A percentile compares a stretch with the other conserved stretches of the same genome.
phyloP scores from a whole-genome alignment of 257 asterid genomes.

The Capsicum chinense region DNA sequence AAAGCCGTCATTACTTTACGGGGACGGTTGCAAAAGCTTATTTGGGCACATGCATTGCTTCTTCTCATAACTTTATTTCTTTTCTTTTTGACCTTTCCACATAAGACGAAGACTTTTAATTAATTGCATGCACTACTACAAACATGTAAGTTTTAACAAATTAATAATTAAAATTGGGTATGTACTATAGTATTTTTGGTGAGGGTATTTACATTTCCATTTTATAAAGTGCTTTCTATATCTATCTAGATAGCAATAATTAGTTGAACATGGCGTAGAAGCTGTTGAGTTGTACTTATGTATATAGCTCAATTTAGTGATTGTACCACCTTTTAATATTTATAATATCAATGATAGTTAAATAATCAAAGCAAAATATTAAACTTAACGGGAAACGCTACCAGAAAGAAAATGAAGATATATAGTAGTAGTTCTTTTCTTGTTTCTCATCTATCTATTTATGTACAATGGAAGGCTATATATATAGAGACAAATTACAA shows the following conservation, averaged over 20 bases:
- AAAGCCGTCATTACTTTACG: constrained; percentile 29
- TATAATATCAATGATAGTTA: no score
- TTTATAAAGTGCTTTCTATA: background rate
- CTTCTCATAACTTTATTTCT: constrained; percentile 24
- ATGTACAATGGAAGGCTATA: no score
- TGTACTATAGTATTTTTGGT: background rate
- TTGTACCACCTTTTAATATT: background rate
- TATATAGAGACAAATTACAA: no score
- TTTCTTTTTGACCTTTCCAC: constrained; percentile 27
- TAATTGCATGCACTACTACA: constrained; percentile 16
- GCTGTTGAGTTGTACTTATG: background rate
- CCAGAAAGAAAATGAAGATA: no score
- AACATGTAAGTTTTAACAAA: background rate
- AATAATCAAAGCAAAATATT: no score
- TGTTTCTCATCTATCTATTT: no score
- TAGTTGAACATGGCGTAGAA: background rate
- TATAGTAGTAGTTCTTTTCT: no score
- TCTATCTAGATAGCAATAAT: background rate
- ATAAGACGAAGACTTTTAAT: background rate
- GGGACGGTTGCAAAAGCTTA: constrained; percentile 43
- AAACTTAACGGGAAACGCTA: no score
- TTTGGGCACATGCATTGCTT: constrained; percentile 26
- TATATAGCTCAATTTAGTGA: background rate
- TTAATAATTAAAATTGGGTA: background rate
- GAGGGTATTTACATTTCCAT: background rate